Conservation (phyloP, 2,329 filamentous ascomycete species). For the Fonsecaea multimorphosa region DNA sequence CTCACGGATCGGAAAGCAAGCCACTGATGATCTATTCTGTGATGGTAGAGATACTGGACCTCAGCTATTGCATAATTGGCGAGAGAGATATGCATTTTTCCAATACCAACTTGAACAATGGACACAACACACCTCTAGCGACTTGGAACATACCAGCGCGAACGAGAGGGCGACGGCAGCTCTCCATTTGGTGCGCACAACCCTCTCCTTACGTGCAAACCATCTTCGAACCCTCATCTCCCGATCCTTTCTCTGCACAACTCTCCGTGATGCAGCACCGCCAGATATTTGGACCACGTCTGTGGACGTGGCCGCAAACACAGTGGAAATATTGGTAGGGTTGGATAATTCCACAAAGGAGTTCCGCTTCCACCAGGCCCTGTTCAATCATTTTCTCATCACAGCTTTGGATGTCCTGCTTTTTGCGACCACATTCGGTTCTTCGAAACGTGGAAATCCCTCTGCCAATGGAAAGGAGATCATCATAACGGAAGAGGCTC, state of each 20-base stretch:
- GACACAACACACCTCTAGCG: slow-evolving; percentile 11
- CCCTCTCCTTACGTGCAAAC: slow-evolving; percentile 15
- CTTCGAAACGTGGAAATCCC: slow-evolving; percentile 12
- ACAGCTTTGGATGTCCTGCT: slow-evolving; percentile 16
- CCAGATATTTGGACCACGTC: slow-evolving; percentile 11
- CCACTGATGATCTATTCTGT: slow-evolving; percentile 16
- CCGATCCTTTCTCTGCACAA: slow-evolving; percentile 14
- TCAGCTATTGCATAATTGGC: slow-evolving; percentile 7
- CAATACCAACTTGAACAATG: slow-evolving; percentile 15
- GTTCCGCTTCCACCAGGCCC: slow-evolving; percentile 10
- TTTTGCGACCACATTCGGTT: slow-evolving; percentile 12
- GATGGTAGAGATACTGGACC: slow-evolving; percentile 9
- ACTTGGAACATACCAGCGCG: slow-evolving; percentile 11
- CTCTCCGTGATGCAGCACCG: slow-evolving; percentile 10
- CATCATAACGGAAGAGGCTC: slow-evolving; percentile 9
- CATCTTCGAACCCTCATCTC: slow-evolving; percentile 14
- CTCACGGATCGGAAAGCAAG: slow-evolving; percentile 13
- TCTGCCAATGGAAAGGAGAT: slow-evolving; percentile 15
- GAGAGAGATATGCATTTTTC: slow-evolving; percentile 14
- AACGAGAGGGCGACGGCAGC: slow-evolving; percentile 1
- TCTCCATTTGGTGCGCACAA: slow-evolving; percentile 13
- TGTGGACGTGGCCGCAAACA: slow-evolving; percentile 14
- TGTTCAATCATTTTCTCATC: slow-evolving; percentile 13
- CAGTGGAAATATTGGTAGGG: slow-evolving; percentile 6
- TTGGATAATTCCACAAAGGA: slow-evolving; percentile 11